Conservation (phyloP, 495 filamentous ascomycete genomes). For the Ascobolus immersus region DNA sequence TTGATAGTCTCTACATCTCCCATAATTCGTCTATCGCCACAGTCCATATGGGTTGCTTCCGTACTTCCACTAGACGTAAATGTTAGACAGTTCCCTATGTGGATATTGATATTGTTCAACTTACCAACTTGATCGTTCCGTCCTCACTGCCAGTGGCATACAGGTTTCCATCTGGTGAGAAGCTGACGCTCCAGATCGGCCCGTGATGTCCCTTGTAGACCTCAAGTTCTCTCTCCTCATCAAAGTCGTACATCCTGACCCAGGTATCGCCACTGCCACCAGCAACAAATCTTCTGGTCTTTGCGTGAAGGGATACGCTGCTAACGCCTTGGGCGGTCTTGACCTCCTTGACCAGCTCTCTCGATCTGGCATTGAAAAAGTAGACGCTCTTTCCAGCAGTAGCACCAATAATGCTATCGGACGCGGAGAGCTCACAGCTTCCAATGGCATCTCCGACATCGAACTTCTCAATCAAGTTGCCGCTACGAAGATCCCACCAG, state of each 20-base stretch:
- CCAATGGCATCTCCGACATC: conserved; percentile 58
- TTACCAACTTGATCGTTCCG: conserved; percentile 70
- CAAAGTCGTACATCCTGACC: conserved; percentile 76
- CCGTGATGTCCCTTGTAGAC: conserved; percentile 94
- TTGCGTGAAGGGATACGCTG: conserved; percentile 63
- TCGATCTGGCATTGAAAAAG: conserved; percentile 58
- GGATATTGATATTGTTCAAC: background rate
- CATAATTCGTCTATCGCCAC: conserved; percentile 22
- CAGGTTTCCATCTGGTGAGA: conserved; percentile 81
- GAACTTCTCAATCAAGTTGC: conserved; percentile 42
- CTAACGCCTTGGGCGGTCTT: conserved; percentile 62
- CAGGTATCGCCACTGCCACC: conserved; percentile 77
- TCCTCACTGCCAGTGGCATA: conserved; percentile 95
- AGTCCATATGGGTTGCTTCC: conserved; percentile 40
- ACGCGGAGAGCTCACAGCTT: conserved; percentile 60
- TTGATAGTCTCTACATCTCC: too few species aligned
- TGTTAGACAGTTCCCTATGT: background rate
- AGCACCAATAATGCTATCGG: conserved; percentile 13
- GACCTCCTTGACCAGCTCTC: conserved; percentile 49
- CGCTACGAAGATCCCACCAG: conserved; percentile 75
- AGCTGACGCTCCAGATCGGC: conserved; percentile 81
- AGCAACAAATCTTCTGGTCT: conserved; percentile 57
- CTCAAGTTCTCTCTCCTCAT: conserved; percentile 51
- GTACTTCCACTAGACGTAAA: conserved; percentile 32
- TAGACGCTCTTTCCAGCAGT: conserved; percentile 73